A percentile compares a stretch with the other conserved stretches of the same genome.
These are phyloP conservation scores for Friedmanniomyces simplex DNA, from an alignment of 495 filamentous ascomycete genomes.

Conservation along the genomic window DNA sequence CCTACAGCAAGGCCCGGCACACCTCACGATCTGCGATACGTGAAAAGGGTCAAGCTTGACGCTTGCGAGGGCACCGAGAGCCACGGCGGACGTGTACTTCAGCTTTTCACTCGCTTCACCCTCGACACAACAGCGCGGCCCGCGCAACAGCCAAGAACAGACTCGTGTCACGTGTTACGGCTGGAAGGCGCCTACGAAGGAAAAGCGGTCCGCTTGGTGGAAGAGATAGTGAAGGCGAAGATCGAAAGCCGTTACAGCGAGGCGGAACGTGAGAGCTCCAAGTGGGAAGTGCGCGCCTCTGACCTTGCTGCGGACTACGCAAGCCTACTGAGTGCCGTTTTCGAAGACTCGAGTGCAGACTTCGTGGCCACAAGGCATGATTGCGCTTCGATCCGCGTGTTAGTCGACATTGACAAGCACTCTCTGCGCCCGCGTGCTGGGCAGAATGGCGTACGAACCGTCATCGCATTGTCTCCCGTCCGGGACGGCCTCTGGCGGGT, in stretches of 20 bases:
- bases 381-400: constrained; percentile 48
- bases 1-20: constrained; percentile 33
- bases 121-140: constrained; percentile 5
- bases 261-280: constrained; percentile 61
- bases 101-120: constrained; percentile 41
- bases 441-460: constrained; percentile 45
- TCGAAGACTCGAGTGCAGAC: constrained; percentile 44
- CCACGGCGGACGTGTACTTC: constrained; percentile 58
- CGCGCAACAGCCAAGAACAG: background rate
- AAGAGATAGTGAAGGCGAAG: constrained; percentile 77
- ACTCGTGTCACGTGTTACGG: constrained; percentile 44
- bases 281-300: constrained; percentile 67
- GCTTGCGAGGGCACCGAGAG: constrained; percentile 23
- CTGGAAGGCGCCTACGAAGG: constrained; percentile 71
- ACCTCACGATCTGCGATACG: constrained; percentile 59
- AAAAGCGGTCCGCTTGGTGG: constrained; percentile 62
- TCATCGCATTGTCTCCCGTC: constrained; percentile 39
- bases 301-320: constrained; percentile 49
- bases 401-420: constrained; percentile 50
- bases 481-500: constrained; percentile 42
- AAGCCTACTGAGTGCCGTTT: constrained; percentile 62
- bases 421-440: constrained; percentile 49
- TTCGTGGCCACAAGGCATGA: constrained; percentile 23
- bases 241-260: constrained; percentile 78
- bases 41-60: constrained; percentile 55